Base-by-base conservation (phyloP, 2,329 filamentous ascomycete species). In the Penicillium sp. region DNA sequence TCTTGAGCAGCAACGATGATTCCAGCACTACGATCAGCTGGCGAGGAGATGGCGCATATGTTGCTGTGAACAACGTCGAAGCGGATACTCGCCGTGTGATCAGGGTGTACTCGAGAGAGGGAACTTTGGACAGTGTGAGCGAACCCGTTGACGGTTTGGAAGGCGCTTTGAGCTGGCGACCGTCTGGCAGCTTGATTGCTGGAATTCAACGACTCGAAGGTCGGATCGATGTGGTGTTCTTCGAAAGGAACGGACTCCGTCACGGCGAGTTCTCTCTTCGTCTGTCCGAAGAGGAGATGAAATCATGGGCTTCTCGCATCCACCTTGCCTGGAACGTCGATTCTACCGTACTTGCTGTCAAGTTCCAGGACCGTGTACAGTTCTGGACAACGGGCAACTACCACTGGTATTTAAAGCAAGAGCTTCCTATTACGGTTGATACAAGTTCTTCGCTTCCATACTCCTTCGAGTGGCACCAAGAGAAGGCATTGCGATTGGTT, bases 341-440 rank as follows among this genome's bases (percentile, higher is more conserved):
- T 71, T 99, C 94, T 0, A 93, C 87, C 1, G 91, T 96, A 0
- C 81, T 99, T 45, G 92, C 93, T 6, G 87, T 97, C n/a, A 81
- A 84, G 1, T 85, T 92, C 65, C 79, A 80, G 33, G 84, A 92
- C 62, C 83, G 85, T 55, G 78, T 94, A n/a, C 94, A 99, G 70
- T 79, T 99, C 1, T 99, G 94, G 94, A 96, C 92, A 0, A 96
- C 89, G 82, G 90, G 91, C 21, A 99, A 99, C 72, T 99, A 99
- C 66, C 91, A 97, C 71, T 99, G 94, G 84, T 97, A 97, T 72
- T 81, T 99, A 16, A 99, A 99, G 77, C 92, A 96, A 72, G 92
- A 97, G 70, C 81, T 97, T 7, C 75, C 78, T 7, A 76, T 82
- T 7, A 65, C 72, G 8, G 59, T 65, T 29, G 67, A 68, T 49